A percentile compares a stretch with the other conserved stretches of the same genome.
Conservation (phyloP, 2,329 filamentous ascomycete species). For the Penicillium frequentans region DNA sequence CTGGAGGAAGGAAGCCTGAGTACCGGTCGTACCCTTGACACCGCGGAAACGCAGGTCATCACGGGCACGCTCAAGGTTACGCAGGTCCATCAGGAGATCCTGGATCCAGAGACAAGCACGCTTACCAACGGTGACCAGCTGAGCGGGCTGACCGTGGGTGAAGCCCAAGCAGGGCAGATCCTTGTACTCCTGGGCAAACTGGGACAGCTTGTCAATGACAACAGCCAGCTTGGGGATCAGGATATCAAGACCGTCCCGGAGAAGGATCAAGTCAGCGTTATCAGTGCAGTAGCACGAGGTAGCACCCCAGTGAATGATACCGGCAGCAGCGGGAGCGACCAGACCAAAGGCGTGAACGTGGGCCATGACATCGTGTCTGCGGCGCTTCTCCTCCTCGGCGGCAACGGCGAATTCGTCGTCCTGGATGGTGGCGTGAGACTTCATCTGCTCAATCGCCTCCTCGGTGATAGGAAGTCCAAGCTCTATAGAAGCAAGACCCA, state of each 20-base stretch:
- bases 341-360: conserved; percentile 74
- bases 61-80: conserved; percentile 69
- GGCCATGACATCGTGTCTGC: conserved; percentile 65
- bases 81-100: conserved; percentile 72
- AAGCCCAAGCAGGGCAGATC: conserved; percentile 71
- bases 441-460: conserved; percentile 76
- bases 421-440: conserved; percentile 69
- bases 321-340: conserved; percentile 72
- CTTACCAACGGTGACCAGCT: conserved; percentile 64
- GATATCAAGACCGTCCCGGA: conserved; percentile 73
- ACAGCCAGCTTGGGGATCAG: conserved; percentile 75
- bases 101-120: conserved; percentile 73
- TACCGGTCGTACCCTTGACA: conserved; percentile 71
- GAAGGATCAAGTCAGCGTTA: conserved; percentile 75
- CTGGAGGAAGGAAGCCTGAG: conserved; percentile 74
- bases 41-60: conserved; percentile 73
- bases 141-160: conserved; percentile 65
- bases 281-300: conserved; percentile 63
- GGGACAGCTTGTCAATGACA: conserved; percentile 70
- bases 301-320: conserved; percentile 77
- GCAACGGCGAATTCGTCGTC: conserved; percentile 77
- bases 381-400: conserved; percentile 71
- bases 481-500: conserved; percentile 46
- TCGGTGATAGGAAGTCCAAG: conserved; percentile 72
- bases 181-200: conserved; percentile 74